Conservation (phyloP, 129 eudicot genomes). For the Kitagawia praeruptora region DNA sequence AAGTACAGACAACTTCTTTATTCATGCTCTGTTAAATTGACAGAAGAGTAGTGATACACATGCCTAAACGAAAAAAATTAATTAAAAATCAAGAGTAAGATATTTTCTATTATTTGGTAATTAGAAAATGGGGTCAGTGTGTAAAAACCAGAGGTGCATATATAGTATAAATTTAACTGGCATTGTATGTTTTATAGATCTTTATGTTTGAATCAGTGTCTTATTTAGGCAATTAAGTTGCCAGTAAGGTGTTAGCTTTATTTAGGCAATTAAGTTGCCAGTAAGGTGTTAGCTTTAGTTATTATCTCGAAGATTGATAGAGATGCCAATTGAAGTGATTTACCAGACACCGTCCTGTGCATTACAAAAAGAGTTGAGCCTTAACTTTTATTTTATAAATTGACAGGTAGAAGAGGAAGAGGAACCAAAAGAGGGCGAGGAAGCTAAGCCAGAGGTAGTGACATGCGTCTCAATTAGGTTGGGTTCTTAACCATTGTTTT, state of each 20-base stretch:
- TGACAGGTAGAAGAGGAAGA: constrained; percentile 89
- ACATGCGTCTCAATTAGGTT: constrained; percentile 1
- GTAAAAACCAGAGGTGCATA: too few relatives aligned
- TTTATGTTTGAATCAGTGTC: background rate
- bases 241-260: background rate
- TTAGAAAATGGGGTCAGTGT: background rate
- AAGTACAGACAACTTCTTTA: background rate
- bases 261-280: too few relatives aligned
- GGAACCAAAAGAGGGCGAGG: constrained; percentile 85
- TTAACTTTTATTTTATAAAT: background rate
- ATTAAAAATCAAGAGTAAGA: background rate
- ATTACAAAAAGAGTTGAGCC: background rate
- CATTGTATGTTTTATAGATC: background rate
- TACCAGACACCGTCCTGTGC: background rate
- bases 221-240: background rate
- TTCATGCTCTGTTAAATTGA: background rate
- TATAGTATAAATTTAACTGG: background rate
- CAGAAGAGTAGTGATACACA: background rate
- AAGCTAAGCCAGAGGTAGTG: constrained; percentile 64
- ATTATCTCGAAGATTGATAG: background rate
- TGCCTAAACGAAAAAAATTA: background rate
- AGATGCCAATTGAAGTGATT: background rate
- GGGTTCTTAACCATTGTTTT: background rate
- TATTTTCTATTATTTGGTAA: background rate
- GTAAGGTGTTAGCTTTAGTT: background rate